Conservation (phyloP, 768 basidiomycete genomes). For the Collybia nuda region DNA sequence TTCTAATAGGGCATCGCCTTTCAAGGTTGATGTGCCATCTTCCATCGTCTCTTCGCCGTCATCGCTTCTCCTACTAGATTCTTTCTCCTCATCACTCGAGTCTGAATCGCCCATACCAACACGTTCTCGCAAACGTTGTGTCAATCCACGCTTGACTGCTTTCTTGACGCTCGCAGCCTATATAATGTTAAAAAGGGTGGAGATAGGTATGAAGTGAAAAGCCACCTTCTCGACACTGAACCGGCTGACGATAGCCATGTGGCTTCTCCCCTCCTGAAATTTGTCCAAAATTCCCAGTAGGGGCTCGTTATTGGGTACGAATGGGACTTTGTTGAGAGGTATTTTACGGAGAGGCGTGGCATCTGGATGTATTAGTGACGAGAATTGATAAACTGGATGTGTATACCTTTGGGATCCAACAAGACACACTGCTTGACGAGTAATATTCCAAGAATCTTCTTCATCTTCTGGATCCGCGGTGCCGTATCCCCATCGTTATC, state of each 20-base stretch:
- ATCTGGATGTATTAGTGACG: constrained; percentile 39
- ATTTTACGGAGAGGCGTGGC: constrained; percentile 81
- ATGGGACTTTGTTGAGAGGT: constrained; percentile 83
- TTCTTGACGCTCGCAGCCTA: constrained; percentile 79
- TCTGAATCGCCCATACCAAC: constrained; percentile 74
- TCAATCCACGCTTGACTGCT: constrained; percentile 77
- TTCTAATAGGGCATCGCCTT: constrained; percentile 19
- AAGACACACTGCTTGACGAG: constrained; percentile 86
- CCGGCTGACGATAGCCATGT: constrained; percentile 89
- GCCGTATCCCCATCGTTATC: constrained; percentile 11
- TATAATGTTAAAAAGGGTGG: too few species aligned
- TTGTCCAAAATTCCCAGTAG: constrained; percentile 82
- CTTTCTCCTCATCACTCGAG: constrained; percentile 31
- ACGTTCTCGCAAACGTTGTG: constrained; percentile 71
- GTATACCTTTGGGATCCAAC: constrained; percentile 77
- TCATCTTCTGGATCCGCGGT: constrained; percentile 50
- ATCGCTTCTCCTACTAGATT: constrained; percentile 28
- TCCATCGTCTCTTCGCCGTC: constrained; percentile 24
- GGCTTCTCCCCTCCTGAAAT: constrained; percentile 88
- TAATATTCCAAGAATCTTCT: constrained; percentile 84
- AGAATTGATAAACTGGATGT: neutral
- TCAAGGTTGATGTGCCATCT: constrained; percentile 28
- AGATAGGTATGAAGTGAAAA: neutral
- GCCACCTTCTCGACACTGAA: constrained; percentile 63
- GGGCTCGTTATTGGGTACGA: constrained; percentile 84